phyloP scores from a whole-genome alignment of 371 early-diverging fungal genomes.

The Mortierella sp. region DNA sequence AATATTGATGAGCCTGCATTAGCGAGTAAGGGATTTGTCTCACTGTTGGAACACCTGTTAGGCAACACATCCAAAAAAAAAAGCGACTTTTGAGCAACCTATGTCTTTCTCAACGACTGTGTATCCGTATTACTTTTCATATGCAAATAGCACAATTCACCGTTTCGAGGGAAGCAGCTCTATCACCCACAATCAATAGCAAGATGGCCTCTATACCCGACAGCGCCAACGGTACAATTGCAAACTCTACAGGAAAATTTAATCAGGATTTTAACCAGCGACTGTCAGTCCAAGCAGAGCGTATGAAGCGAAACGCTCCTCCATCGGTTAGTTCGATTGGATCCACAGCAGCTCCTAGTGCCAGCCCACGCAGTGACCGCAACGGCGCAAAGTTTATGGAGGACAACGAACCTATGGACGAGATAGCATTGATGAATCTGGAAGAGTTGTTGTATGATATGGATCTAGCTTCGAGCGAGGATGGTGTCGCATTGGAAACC shows the following conservation, averaged over 20 bases:
- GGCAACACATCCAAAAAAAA: too few species aligned
- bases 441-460: slow-evolving; percentile 73
- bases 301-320: slow-evolving; percentile 32
- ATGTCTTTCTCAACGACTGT: too few species aligned
- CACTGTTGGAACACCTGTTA: not conserved
- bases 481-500: slow-evolving; percentile 75
- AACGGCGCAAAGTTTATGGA: slow-evolving; percentile 53
- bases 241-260: slow-evolving; percentile 35
- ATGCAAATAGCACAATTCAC: slow-evolving; percentile 36
- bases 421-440: slow-evolving; percentile 63
- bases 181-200: slow-evolving; percentile 3
- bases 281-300: slow-evolving; percentile 47
- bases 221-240: slow-evolving; percentile 7
- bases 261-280: slow-evolving; percentile 50
- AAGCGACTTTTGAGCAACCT: too few species aligned
- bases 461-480: slow-evolving; percentile 74
- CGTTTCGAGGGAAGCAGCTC: slow-evolving; percentile 30
- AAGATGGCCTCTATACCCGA: slow-evolving; percentile 31
- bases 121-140: too few species aligned
- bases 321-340: slow-evolving; percentile 17
- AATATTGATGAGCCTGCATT: slow-evolving; percentile 51
- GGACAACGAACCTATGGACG: slow-evolving; percentile 60
- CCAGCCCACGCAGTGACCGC: slow-evolving; percentile 39
- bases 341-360: slow-evolving; percentile 16
- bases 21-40: slow-evolving; percentile 25